A percentile compares a stretch with the other conserved stretches of the same genome.
These are phyloP conservation scores for Pichia pseudocactophila DNA, from an alignment of 805 yeast species.

Conservation along the genomic window DNA sequence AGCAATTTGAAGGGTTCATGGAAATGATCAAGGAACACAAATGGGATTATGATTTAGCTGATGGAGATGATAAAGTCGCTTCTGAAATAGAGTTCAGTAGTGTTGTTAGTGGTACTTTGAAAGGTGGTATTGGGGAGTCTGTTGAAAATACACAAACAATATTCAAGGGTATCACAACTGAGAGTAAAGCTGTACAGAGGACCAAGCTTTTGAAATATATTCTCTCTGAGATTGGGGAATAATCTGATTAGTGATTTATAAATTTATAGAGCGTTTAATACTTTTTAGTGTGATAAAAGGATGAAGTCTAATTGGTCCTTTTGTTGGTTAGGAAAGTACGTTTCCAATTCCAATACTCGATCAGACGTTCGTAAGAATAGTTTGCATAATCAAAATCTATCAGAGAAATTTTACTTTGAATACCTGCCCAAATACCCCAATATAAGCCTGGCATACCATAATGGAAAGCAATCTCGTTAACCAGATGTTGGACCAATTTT, in stretches of 20 bases:
- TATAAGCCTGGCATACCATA: conserved; percentile 79
- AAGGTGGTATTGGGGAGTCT: not conserved
- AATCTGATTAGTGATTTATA: conserved; percentile 1
- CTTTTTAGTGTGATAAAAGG: not conserved
- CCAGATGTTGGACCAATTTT: conserved; percentile 31
- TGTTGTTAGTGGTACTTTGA: not conserved
- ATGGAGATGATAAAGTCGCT: conserved; percentile 27
- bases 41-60: conserved; percentile 59
- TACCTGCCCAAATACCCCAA: conserved; percentile 82
- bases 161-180: not conserved
- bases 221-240: not conserved
- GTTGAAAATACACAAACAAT: not conserved
- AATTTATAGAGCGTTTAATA: not conserved
- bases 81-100: conserved; percentile 2
- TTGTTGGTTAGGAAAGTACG: conserved; percentile 15
- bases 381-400: conserved; percentile 64
- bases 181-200: conserved; percentile 4
- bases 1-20: conserved; percentile 52
- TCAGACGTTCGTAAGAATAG: conserved; percentile 50
- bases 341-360: conserved; percentile 69
- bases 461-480: conserved; percentile 48
- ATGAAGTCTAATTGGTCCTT: not conserved
- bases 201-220: conserved; percentile 6
- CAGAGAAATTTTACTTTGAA: conserved; percentile 57
- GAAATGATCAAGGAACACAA: conserved; percentile 42